Evolutionary conservation across 306 rosid species (phyloP).

Genomic region (Cucurbita pepo): DNA sequence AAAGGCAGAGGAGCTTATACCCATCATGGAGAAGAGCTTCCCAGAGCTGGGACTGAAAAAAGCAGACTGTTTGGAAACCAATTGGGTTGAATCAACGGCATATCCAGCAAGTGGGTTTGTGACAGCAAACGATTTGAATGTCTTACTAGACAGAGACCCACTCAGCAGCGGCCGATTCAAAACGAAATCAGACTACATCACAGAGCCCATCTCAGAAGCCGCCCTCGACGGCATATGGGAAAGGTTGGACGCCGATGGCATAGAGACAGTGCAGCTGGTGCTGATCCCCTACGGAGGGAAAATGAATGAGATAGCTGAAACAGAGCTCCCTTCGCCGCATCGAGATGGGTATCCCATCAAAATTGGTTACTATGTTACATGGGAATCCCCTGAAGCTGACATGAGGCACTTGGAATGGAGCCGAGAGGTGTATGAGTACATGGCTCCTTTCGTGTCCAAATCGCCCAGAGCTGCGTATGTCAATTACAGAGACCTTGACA

Average conservation of each 20-base stretch:
- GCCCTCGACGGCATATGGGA: slow-evolving; percentile 34
- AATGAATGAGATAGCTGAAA: slow-evolving; percentile 44
- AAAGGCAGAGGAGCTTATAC: not conserved
- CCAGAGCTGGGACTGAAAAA: not conserved
- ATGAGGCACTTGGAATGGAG: slow-evolving; percentile 7
- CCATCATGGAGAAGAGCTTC: not conserved
- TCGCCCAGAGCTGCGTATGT: not conserved
- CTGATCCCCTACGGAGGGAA: slow-evolving; percentile 60
- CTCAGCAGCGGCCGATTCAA: slow-evolving; percentile 28
- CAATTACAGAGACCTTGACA: not conserved
- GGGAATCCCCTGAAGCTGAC: slow-evolving; percentile 26
- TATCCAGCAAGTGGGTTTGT: slow-evolving; percentile 23
- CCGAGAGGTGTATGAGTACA: not conserved
- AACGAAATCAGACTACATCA: slow-evolving; percentile 52
- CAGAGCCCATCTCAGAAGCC: slow-evolving; percentile 28
- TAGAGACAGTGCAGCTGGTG: slow-evolving; percentile 19
- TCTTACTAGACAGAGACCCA: slow-evolving; percentile 28
- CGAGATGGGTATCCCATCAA: slow-evolving; percentile 48
- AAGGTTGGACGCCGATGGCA: slow-evolving; percentile 17
- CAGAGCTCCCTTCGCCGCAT: slow-evolving; percentile 49
- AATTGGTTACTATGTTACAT: slow-evolving; percentile 30
- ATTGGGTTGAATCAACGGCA: slow-evolving; percentile 46
- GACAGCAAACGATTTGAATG: slow-evolving; percentile 11
- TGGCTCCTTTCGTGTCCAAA: not conserved
- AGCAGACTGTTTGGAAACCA: not conserved